Conservation (phyloP, 148 eudicot genomes). For the Rhododendron simsii region DNA sequence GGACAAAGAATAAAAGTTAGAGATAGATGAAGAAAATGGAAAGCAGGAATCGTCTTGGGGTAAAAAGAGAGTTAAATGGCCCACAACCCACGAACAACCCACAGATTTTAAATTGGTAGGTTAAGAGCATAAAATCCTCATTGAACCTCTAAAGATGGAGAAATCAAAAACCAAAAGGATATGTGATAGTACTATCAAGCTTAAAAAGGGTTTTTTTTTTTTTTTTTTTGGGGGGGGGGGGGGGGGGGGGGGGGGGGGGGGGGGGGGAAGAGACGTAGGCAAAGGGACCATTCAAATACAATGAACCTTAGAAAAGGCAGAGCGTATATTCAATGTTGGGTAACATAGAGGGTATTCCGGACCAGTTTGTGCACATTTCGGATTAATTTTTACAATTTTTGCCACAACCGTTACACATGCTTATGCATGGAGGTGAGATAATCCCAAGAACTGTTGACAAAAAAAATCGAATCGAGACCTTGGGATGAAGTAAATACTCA, state of each 20-base stretch:
- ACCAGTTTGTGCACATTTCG: accelerated
- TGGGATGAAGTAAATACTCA: no score
- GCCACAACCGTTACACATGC: accelerated
- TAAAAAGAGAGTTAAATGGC: background rate
- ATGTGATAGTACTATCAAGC: background rate
- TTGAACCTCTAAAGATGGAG: background rate
- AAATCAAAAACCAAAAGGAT: background rate
- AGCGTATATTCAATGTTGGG: no score
- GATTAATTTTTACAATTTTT: accelerated
- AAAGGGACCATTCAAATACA: constrained; percentile 3
- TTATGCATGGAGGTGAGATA: no score
- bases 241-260: no score
- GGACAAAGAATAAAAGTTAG: background rate
- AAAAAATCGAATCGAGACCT: no score
- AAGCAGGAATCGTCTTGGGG: background rate
- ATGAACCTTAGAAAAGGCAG: constrained; percentile 8
- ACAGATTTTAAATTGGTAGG: background rate
- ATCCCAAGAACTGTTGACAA: no score
- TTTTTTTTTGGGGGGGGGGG: no score
- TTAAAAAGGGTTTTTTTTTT: background rate
- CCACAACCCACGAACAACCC: background rate
- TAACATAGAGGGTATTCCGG: no score
- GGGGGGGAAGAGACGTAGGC: background rate
- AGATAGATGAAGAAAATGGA: background rate
- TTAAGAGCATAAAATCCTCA: background rate